A percentile compares a stretch with the other conserved stretches of the same genome.
Conservation (phyloP, 1,284 basidiomycete species). For the Ustilago sp. region DNA sequence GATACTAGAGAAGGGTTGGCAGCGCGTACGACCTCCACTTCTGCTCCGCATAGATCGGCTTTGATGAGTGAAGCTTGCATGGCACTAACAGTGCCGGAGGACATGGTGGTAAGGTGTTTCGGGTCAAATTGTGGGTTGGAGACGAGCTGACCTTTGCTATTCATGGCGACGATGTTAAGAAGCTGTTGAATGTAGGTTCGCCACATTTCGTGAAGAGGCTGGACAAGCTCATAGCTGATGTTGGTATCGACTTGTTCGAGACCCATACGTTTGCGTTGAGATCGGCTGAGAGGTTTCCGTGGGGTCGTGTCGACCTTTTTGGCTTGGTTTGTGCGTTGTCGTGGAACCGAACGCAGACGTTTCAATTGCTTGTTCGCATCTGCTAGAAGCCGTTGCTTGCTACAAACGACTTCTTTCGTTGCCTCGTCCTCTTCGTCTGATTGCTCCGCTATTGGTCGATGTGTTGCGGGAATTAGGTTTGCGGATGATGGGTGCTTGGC, state of each 20-base stretch:
- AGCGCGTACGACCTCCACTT: constrained; percentile 46
- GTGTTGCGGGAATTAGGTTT: neutral
- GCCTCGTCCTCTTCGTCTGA: neutral
- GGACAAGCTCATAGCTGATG: constrained; percentile 40
- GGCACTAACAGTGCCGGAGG: constrained; percentile 40
- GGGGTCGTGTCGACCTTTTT: constrained; percentile 35
- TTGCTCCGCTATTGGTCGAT: neutral
- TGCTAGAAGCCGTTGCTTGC: constrained; percentile 34
- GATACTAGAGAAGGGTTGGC: constrained; percentile 48
- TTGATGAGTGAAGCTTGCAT: constrained; percentile 49
- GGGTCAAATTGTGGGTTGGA: constrained; percentile 41
- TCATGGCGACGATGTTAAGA: constrained; percentile 44
- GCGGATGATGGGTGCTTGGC: constrained; percentile 9
- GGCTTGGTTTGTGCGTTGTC: constrained; percentile 19
- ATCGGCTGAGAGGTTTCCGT: constrained; percentile 30
- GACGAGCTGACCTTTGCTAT: constrained; percentile 31
- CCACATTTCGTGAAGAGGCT: constrained; percentile 51
- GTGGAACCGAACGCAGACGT: constrained; percentile 25
- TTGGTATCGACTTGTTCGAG: constrained; percentile 36
- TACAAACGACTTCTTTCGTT: constrained; percentile 19
- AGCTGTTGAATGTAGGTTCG: constrained; percentile 53
- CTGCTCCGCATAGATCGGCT: constrained; percentile 51
- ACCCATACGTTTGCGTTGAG: constrained; percentile 42
- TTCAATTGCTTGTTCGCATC: constrained; percentile 31
- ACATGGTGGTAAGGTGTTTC: constrained; percentile 28